Evolutionary conservation across 306 rosid species (phyloP).

Genomic region (Vigna unguiculata): DNA sequence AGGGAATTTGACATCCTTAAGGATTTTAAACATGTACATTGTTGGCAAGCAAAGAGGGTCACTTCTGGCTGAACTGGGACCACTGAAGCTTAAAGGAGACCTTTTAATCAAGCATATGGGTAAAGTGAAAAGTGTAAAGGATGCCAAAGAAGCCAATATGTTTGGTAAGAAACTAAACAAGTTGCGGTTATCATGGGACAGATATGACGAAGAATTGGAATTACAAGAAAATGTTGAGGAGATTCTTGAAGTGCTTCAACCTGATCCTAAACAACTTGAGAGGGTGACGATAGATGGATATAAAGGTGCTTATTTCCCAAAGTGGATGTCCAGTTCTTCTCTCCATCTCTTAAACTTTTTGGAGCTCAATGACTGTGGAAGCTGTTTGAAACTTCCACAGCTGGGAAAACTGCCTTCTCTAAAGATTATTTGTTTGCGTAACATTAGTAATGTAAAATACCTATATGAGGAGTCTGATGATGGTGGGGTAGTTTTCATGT

Average conservation of each 20-base stretch:
- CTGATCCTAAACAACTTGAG: not conserved
- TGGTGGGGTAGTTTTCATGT: too few species aligned
- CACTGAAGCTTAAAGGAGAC: not conserved
- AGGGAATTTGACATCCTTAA: conserved; percentile 25
- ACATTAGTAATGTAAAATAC: too few species aligned
- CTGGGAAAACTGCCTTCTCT: too few species aligned
- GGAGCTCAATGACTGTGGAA: too few species aligned
- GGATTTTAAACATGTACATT: not conserved
- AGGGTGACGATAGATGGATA: too few species aligned
- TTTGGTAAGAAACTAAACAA: not conserved
- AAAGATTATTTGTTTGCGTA: too few species aligned
- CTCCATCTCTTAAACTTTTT: too few species aligned
- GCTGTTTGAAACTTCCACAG: too few species aligned
- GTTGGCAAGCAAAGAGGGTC: conserved; percentile 32
- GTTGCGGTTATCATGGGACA: not conserved
- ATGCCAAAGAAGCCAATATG: not conserved
- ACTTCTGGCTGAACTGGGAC: not conserved
- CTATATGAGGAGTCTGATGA: too few species aligned
- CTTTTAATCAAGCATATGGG: not conserved
- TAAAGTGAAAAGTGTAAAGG: not conserved
- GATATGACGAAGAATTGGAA: not conserved
- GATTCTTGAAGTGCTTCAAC: not conserved
- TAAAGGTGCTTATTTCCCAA: too few species aligned
- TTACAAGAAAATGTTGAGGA: not conserved
- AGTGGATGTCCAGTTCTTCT: too few species aligned